Evolutionary conservation across 1,284 basidiomycete genomes (phyloP), one percentile per base, ranked within the genome.

Genomic region (Bjerkandera adusta): DNA sequence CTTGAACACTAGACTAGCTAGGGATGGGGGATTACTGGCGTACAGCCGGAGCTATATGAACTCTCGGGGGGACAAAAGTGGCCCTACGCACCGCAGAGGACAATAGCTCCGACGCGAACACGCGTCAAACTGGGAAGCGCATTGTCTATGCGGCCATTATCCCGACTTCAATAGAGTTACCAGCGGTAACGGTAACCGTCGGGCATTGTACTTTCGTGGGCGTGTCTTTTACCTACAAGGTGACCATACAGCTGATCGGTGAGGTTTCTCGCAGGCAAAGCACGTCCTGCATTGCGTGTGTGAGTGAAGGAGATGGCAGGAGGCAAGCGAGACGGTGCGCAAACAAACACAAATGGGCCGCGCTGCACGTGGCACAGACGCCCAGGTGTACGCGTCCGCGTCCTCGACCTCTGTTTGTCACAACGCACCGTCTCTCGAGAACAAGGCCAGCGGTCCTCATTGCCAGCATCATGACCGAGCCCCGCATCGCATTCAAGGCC

Each of bases 401-500:
- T 43, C 42, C 20, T 7, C 21, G 7, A 21, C 20, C 5, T 39
- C 18, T 26, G 40, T 5, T 10, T 4, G 6, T 11, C 16, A 3
- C 15, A 5, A 21, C 8, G n/a, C 27, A 30, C 7, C 20, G 18
- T 21, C 36, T n/a, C n/a, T n/a, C n/a, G n/a, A n/a, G n/a, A 35
- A 10, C 10, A 35, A 15, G 34, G 12, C 21, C 34, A 35, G 5
- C 15, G 43, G 48, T 38, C 51, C 21, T 40, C 51, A 35, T 47
- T 45, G 38, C 29, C 47, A 35, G 34, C 35, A 60, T 53, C 48
- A 71, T 57, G 41, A 15, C 50, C 8, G 36, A 47, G 27, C 63
- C 71, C n/a, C 70, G 83, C 18, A 76, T 89, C 38, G 84, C 83
- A 12, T 88, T 90, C 72, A 90, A 90, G 60, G 88, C 89, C 3